These are phyloP conservation scores for Marchantia polymorpha DNA, from an alignment of 225 moss, liverwort and hornwort genomes.

Conservation along the genomic window DNA sequence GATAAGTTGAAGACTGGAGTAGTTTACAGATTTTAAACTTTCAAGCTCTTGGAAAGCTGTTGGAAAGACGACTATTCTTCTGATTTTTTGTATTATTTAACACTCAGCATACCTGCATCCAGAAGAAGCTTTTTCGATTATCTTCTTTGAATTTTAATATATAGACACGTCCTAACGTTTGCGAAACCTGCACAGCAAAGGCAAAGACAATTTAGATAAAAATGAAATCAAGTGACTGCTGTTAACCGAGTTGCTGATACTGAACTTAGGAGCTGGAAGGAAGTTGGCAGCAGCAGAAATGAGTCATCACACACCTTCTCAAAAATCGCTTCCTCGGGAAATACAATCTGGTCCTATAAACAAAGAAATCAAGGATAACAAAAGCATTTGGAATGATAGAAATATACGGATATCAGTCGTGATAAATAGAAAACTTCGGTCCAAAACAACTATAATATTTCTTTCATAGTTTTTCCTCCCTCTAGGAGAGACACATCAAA, in stretches of 20 bases:
- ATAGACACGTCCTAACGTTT: conserved; percentile 86
- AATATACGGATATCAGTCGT: neutral
- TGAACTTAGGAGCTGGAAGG: neutral
- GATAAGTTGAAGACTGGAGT: neutral
- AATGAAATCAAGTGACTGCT: neutral
- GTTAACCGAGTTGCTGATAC: neutral
- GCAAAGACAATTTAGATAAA: neutral
- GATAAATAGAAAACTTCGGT: neutral
- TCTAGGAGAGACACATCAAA: neutral
- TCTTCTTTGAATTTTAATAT: conserved; percentile 83
- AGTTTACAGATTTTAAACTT: neutral
- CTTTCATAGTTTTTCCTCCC: no score
- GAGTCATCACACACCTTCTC: conserved; percentile 57
- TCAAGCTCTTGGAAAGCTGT: neutral
- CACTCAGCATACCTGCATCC: conserved; percentile 78
- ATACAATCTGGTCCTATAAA: conserved; percentile 76
- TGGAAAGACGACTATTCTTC: neutral
- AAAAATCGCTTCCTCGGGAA: conserved; percentile 85
- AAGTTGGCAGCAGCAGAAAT: neutral
- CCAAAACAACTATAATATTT: neutral
- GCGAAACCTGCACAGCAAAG: conserved; percentile 54
- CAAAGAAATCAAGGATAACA: neutral
- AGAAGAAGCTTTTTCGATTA: conserved; percentile 78
- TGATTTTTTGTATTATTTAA: neutral
- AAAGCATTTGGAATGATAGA: neutral